A percentile compares a stretch with the other conserved stretches of the same genome.
Evolutionary conservation across 169 alveolate genomes (phyloP).

Genomic region (Perkinsus olseni): DNA sequence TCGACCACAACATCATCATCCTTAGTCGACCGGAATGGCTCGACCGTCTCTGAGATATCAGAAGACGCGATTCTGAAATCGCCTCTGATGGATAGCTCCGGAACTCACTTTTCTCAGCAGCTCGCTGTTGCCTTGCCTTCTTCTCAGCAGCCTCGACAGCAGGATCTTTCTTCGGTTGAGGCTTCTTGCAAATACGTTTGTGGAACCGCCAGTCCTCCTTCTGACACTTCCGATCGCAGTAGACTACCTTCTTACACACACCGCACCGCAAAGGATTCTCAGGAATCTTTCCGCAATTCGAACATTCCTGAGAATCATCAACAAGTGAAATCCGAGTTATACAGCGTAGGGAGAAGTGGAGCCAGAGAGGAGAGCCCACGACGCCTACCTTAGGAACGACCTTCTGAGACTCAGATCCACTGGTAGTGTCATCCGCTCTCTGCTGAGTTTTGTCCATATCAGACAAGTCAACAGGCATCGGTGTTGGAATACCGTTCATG

Average conservation of each 20-base stretch:
- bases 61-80: too few relatives aligned
- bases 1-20: neutral
- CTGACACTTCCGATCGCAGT: neutral
- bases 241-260: neutral
- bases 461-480: neutral
- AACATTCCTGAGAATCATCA: neutral
- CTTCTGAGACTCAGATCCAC: neutral
- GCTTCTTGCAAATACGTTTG: neutral
- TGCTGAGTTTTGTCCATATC: neutral
- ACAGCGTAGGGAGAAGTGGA: too few relatives aligned
- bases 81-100: too few relatives aligned
- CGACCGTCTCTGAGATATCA: neutral
- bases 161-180: neutral
- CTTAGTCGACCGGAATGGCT: neutral
- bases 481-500: neutral
- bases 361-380: too few relatives aligned
- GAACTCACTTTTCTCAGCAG: neutral
- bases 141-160: neutral
- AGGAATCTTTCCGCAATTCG: neutral
- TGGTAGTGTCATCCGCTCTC: neutral
- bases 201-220: slow-evolving; percentile 2
- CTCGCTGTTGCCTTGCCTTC: neutral
- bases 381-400: neutral
- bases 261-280: neutral
- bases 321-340: too few relatives aligned